Evolutionary conservation across 2,329 filamentous ascomycete genomes (phyloP).

Genomic region (Alternaria metachromatica): DNA sequence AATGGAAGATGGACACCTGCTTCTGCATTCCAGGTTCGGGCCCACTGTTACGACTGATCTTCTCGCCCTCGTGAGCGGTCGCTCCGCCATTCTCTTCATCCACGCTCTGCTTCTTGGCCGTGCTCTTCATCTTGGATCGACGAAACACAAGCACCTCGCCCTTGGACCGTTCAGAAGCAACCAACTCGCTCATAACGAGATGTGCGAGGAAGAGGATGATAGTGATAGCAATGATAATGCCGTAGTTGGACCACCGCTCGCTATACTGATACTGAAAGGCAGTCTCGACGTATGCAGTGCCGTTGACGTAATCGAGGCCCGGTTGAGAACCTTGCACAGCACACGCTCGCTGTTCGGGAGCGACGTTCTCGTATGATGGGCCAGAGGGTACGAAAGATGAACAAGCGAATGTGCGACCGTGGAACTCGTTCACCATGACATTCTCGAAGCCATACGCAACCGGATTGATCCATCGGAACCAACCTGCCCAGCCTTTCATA

Average conservation of each 20-base stretch:
- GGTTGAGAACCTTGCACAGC: conserved; percentile 44
- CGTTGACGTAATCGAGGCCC: conserved; percentile 43
- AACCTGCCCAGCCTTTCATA: conserved; percentile 53
- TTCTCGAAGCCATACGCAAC: conserved; percentile 79
- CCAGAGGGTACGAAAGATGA: conserved; percentile 49
- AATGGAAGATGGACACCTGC: conserved; percentile 50
- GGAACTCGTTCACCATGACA: conserved; percentile 75
- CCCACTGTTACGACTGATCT: conserved; percentile 33
- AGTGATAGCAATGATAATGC: conserved; percentile 69
- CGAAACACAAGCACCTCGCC: conserved; percentile 72
- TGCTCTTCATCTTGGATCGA: conserved; percentile 45
- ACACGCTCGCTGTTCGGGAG: conserved; percentile 42
- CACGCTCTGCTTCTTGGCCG: conserved; percentile 28
- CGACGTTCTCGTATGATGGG: conserved; percentile 41
- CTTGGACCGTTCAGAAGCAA: conserved; percentile 65
- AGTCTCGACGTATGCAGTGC: conserved; percentile 41
- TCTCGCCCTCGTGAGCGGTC: conserved; percentile 36
- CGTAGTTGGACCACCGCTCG: conserved; percentile 64
- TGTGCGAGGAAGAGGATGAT: conserved; percentile 68
- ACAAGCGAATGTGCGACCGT: conserved; percentile 32
- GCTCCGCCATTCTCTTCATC: conserved; percentile 49
- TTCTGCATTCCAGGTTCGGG: conserved; percentile 38
- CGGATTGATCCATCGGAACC: conserved; percentile 73
- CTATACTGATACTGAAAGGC: conserved; percentile 44
- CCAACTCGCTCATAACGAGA: conserved; percentile 67